These are phyloP conservation scores for Wickerhamomyces sp. DNA, from an alignment of 1,139 yeast species.

Conservation along the genomic window DNA sequence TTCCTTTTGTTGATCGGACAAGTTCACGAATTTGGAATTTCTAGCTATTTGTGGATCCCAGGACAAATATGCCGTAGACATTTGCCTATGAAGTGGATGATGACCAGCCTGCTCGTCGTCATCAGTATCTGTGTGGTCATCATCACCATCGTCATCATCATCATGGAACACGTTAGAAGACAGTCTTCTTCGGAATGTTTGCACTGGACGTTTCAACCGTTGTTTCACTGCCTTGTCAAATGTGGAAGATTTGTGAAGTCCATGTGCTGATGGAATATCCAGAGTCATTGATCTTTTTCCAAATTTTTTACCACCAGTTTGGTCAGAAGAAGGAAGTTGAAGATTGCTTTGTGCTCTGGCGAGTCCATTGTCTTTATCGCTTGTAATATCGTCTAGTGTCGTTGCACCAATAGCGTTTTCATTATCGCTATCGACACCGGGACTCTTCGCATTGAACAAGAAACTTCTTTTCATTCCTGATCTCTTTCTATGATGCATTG, in stretches of 20 bases:
- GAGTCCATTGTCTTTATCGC: slow-evolving; percentile 16
- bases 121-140: slow-evolving; percentile 21
- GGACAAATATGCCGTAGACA: slow-evolving; percentile 67
- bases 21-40: slow-evolving; percentile 83
- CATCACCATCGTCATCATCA: slow-evolving; percentile 14
- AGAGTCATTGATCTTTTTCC: slow-evolving; percentile 43
- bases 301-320: slow-evolving; percentile 32
- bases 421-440: slow-evolving; percentile 25
- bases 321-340: slow-evolving; percentile 32
- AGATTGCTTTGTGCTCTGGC: slow-evolving; percentile 33
- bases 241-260: slow-evolving; percentile 37
- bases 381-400: slow-evolving; percentile 28
- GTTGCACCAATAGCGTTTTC: slow-evolving; percentile 24
- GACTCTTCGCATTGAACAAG: not conserved
- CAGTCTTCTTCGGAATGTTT: slow-evolving; percentile 17
- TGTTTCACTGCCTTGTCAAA: slow-evolving; percentile 36
- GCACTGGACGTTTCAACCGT: slow-evolving; percentile 25
- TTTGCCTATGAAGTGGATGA: slow-evolving; percentile 23
- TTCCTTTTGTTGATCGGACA: slow-evolving; percentile 80
- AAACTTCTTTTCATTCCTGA: slow-evolving; percentile 16
- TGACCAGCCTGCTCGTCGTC: slow-evolving; percentile 18
- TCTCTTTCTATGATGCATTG: slow-evolving; percentile 7
- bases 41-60: slow-evolving; percentile 93
- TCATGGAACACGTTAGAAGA: slow-evolving; percentile 21
- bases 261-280: slow-evolving; percentile 31